Conservation (phyloP, 805 yeast genomes). For the Yamadazyma insecticola region DNA sequence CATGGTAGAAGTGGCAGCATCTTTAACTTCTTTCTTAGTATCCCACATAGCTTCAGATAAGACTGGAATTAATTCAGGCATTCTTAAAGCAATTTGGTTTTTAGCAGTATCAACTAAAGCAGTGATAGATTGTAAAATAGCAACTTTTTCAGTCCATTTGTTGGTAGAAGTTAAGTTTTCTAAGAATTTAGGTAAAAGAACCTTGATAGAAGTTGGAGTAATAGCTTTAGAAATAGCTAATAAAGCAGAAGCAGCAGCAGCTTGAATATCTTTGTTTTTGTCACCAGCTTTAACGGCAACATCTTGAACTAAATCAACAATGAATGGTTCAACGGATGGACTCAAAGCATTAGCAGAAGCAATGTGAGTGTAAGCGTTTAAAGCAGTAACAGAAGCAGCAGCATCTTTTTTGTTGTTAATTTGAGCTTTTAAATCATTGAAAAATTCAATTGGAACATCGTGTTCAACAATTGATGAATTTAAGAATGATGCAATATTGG, state of each 20-base stretch:
- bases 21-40: slow-evolving; percentile 97
- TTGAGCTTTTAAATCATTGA: slow-evolving; percentile 69
- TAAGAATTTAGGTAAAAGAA: slow-evolving; percentile 77
- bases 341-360: slow-evolving; percentile 73
- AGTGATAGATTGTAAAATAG: slow-evolving; percentile 80
- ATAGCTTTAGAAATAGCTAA: slow-evolving; percentile 71
- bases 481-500: slow-evolving; percentile 86
- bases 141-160: slow-evolving; percentile 98
- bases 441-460: slow-evolving; percentile 91
- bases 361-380: slow-evolving; percentile 80
- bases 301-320: slow-evolving; percentile 69
- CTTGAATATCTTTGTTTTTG: slow-evolving; percentile 74
- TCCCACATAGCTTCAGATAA: slow-evolving; percentile 99
- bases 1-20: slow-evolving; percentile 93
- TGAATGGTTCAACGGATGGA: slow-evolving; percentile 94
- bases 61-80: slow-evolving; percentile 99
- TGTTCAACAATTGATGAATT: slow-evolving; percentile 98
- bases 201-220: slow-evolving; percentile 93
- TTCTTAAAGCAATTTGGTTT: slow-evolving; percentile 94
- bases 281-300: slow-evolving; percentile 84
- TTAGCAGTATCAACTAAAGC: slow-evolving; percentile 91
- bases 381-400: slow-evolving; percentile 64
- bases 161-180: slow-evolving; percentile 62
- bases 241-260: slow-evolving; percentile 72
- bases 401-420: slow-evolving; percentile 76